Base-by-base conservation (phyloP, 805 yeast genomes). In the Saccharomycopsis lassenensis region DNA sequence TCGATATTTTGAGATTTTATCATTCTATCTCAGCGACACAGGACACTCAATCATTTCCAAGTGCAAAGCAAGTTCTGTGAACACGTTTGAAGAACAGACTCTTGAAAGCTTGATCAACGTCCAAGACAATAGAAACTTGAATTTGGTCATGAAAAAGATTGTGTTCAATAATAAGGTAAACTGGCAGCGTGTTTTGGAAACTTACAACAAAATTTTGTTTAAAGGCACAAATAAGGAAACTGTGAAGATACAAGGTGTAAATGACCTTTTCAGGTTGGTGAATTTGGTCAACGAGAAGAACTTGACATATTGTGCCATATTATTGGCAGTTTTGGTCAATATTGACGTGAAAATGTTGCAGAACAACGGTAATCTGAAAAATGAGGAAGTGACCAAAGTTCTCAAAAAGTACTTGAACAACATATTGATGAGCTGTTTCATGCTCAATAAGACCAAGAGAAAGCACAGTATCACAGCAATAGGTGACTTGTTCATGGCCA, bases 261-360 rank as follows among this genome's bases (percentile, higher is more conserved):
- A 21, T 11, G 42, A 43, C 12, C 18, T 54, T 7, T 35, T 32
- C 20, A 41, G 43, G 6, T 36, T 57, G 4, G 40, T 63, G 1
- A 38, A 44, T 8, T 43, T 46, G 3, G 37, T 64, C 15, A 51
- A 60, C 35, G 62, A 61, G 33, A 64, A 62, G 46, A 65, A 62
- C 39, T 46, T 68, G 16, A 64, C 67, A 1, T 43, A 67, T 2
- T 51, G 60, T 24, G 73, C 68, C 40, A 45, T 64, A 27, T 37
- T 64, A 2, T 51, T 67, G 35, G 57, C 58, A 24, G 39, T 53
- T 7, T 39, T 53, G 1, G 36, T 65, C 25, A 30, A 14, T 22
- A 29, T 23, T 6, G 41, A 33, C 16, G 15, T 14, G 7, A 22
- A 36, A 21, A 31, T 15, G n/a, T 5, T 38, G 15, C 14, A 21